Evolutionary conservation across 2,329 filamentous ascomycete species (phyloP).

Genomic region (Trichoderma asperellum): DNA sequence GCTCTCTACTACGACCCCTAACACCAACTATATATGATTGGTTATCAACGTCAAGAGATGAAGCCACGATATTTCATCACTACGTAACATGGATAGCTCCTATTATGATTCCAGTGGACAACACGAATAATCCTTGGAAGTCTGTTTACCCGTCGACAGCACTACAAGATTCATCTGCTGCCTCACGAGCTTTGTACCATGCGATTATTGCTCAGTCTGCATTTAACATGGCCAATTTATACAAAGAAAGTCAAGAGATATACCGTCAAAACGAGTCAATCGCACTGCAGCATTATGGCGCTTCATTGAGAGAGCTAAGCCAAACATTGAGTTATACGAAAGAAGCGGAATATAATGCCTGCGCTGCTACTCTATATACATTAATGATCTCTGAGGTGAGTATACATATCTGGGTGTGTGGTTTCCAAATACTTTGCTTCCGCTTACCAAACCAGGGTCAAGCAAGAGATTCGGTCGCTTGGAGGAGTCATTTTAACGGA

Average conservation of each 20-base stretch:
- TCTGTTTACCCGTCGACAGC: slow-evolving; percentile 20
- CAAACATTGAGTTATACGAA: not conserved
- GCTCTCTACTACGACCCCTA: not conserved
- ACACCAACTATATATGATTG: not conserved
- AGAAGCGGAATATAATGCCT: slow-evolving; percentile 16
- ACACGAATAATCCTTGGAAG: slow-evolving; percentile 11
- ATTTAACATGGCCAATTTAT: slow-evolving; percentile 8
- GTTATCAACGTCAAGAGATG: not conserved
- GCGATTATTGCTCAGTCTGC: slow-evolving; percentile 16
- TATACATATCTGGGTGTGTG: too few relatives aligned
- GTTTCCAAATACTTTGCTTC: not conserved
- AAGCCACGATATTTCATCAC: slow-evolving; percentile 18
- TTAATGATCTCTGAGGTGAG: slow-evolving; percentile 18
- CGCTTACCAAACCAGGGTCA: not conserved
- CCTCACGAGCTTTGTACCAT: slow-evolving; percentile 20
- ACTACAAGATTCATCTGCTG: not conserved
- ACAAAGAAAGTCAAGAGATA: not conserved
- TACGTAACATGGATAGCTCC: slow-evolving; percentile 23
- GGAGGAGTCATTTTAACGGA: slow-evolving; percentile 16
- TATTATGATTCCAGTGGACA: slow-evolving; percentile 20
- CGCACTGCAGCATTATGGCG: slow-evolving; percentile 4
- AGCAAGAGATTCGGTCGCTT: slow-evolving; percentile 2
- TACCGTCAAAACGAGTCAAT: not conserved
- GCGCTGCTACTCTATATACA: slow-evolving; percentile 21
- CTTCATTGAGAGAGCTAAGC: slow-evolving; percentile 3